Evolutionary conservation across 1,284 basidiomycete species (phyloP), one percentile per base, ranked within the genome.

Genomic region (Phylloboletellus chloephorus): DNA sequence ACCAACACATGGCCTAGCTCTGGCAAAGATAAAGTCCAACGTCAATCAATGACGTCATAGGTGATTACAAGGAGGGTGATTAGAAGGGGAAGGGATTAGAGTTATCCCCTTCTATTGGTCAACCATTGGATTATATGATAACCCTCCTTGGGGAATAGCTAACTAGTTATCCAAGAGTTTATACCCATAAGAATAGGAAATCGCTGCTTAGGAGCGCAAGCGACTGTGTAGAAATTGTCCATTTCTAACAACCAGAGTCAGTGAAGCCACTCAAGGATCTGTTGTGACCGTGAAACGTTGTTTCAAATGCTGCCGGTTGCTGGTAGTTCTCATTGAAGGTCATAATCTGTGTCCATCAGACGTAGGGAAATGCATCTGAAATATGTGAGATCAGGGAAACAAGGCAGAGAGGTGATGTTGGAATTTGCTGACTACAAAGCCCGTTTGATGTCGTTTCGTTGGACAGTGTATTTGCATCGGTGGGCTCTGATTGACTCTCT

Each of bases 361-460:
- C 34, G 2, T 23, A 19, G 44, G 35, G 34, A 16, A 17, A 13
- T 21, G 8, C 28, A 3, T 20, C 20, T 38, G 31, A 43, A n/a
- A 38, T 34, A 25, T 46, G 44, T 46, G 40, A 46, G 44, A 43
- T 38, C n/a, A 31, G n/a, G 44, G 36, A 22, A 30, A 43, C 36
- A 38, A 46, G 39, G 43, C 31, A 36, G 21, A 28, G 37, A 34
- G 24, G 5, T 4, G 12, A 15, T 20, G 11, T 30, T 3, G 10
- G 33, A 4, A 17, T 13, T 19, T n/a, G 25, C 17, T 10, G 21
- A n/a, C n/a, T n/a, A n/a, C n/a, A n/a, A n/a, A n/a, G n/a, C n/a
- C n/a, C n/a, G n/a, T n/a, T n/a, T n/a, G n/a, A n/a, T n/a, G n/a
- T n/a, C n/a, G n/a, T n/a, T n/a, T n/a, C n/a, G 25, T 13, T 4